Conservation (phyloP, 768 basidiomycete species). For the Agrocybe praecox region DNA sequence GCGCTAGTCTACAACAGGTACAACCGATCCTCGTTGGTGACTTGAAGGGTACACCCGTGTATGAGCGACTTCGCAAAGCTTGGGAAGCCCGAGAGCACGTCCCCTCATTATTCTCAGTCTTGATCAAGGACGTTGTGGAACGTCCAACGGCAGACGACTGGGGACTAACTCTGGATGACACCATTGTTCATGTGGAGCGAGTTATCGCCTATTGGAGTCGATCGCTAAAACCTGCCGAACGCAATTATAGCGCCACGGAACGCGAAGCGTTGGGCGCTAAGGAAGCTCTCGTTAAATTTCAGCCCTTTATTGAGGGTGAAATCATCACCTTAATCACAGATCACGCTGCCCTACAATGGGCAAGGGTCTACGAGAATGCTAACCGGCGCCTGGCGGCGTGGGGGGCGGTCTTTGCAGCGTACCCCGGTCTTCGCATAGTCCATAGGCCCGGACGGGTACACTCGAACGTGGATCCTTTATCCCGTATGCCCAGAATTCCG, state of each 20-base stretch:
- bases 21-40: slow-evolving; percentile 28
- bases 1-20: slow-evolving; percentile 32
- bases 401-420: slow-evolving; percentile 38
- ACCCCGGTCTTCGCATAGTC: slow-evolving; percentile 34
- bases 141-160: slow-evolving; percentile 18
- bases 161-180: slow-evolving; percentile 28
- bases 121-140: slow-evolving; percentile 20
- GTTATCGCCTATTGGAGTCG: slow-evolving; percentile 21
- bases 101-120: slow-evolving; percentile 21
- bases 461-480: slow-evolving; percentile 42
- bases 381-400: slow-evolving; percentile 36
- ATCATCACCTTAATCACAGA: slow-evolving; percentile 28
- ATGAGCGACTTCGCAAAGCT: slow-evolving; percentile 25
- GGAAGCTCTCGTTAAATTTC: slow-evolving; percentile 39
- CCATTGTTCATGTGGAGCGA: slow-evolving; percentile 26
- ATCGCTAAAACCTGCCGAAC: slow-evolving; percentile 29
- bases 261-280: too few relatives aligned
- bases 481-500: slow-evolving; percentile 21
- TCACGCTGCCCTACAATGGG: slow-evolving; percentile 38
- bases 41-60: slow-evolving; percentile 26
- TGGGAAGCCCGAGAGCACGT: slow-evolving; percentile 17
- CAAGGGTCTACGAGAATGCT: slow-evolving; percentile 36
- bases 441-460: slow-evolving; percentile 40
- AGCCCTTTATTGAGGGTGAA: slow-evolving; percentile 37
- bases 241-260: too few relatives aligned